Conservation (phyloP, 805 yeast genomes). For the Ogataea angusta region DNA sequence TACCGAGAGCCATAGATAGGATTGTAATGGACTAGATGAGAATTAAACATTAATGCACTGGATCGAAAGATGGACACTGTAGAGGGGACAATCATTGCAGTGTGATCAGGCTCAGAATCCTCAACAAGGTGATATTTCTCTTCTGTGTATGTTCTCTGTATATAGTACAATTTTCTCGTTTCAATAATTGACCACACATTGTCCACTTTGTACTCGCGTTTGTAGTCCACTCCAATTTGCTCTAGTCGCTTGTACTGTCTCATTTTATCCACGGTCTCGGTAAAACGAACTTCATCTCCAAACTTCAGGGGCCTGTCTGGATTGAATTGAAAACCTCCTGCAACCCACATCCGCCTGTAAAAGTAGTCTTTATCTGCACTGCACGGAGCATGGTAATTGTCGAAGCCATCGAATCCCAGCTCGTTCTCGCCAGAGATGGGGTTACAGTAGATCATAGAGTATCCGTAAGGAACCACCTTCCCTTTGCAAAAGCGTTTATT, state of each 20-base stretch:
- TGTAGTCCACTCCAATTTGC: constrained; percentile 48
- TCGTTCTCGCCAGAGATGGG: constrained; percentile 46
- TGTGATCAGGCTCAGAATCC: constrained; percentile 18
- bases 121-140: background rate
- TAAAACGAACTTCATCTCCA: constrained; percentile 43
- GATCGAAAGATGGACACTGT: constrained; percentile 52
- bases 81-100: constrained; percentile 36
- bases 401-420: constrained; percentile 75
- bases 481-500: constrained; percentile 21
- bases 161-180: constrained; percentile 57
- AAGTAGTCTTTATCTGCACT: constrained; percentile 32
- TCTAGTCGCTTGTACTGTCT: constrained; percentile 35
- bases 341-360: constrained; percentile 73
- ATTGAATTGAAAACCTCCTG: constrained; percentile 54
- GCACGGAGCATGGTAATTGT: constrained; percentile 68
- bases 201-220: constrained; percentile 41
- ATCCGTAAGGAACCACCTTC: constrained; percentile 44
- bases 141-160: constrained; percentile 36
- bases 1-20: constrained; percentile 42
- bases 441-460: constrained; percentile 65
- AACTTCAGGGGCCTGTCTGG: constrained; percentile 31
- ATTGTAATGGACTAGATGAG: constrained; percentile 83
- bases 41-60: constrained; percentile 74
- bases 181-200: constrained; percentile 42
- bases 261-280: constrained; percentile 48